Evolutionary conservation across 108 stramenopile genomes (phyloP).

Genomic region (Epithemia pelagica): DNA sequence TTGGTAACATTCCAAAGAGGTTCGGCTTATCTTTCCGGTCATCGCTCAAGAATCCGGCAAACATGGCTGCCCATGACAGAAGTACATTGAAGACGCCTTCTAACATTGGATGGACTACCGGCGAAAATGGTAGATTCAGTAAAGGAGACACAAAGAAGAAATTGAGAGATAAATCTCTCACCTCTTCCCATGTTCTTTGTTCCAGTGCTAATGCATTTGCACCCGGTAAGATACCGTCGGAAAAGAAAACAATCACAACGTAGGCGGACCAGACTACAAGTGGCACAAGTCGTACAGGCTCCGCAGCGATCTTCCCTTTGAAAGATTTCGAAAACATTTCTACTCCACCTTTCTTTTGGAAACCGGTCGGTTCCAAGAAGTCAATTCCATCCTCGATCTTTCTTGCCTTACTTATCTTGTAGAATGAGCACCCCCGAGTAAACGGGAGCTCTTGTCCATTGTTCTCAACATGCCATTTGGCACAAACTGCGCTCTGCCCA

Average conservation of each 20-base stretch:
- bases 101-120: constrained; percentile 73
- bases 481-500: constrained; percentile 7
- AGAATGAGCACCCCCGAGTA: constrained; percentile 66
- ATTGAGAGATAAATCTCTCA: constrained; percentile 71
- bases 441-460: constrained; percentile 53
- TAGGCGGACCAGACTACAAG: constrained; percentile 51
- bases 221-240: constrained; percentile 68
- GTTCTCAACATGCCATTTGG: constrained; percentile 76
- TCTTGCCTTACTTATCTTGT: constrained; percentile 31
- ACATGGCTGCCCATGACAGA: constrained; percentile 83
- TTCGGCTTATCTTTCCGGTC: constrained; percentile 68
- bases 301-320: constrained; percentile 39
- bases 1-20: constrained; percentile 52
- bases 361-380: constrained; percentile 57
- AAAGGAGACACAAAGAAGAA: constrained; percentile 77
- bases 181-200: constrained; percentile 78
- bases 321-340: constrained; percentile 30
- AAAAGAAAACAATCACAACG: constrained; percentile 74
- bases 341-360: constrained; percentile 47
- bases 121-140: constrained; percentile 58
- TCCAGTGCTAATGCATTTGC: constrained; percentile 60
- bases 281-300: constrained; percentile 65
- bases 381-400: constrained; percentile 57
- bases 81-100: constrained; percentile 87
- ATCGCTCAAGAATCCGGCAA: constrained; percentile 80